These are phyloP conservation scores for Guyanaporus albipodus DNA, from an alignment of 768 basidiomycete species.

Conservation along the genomic window DNA sequence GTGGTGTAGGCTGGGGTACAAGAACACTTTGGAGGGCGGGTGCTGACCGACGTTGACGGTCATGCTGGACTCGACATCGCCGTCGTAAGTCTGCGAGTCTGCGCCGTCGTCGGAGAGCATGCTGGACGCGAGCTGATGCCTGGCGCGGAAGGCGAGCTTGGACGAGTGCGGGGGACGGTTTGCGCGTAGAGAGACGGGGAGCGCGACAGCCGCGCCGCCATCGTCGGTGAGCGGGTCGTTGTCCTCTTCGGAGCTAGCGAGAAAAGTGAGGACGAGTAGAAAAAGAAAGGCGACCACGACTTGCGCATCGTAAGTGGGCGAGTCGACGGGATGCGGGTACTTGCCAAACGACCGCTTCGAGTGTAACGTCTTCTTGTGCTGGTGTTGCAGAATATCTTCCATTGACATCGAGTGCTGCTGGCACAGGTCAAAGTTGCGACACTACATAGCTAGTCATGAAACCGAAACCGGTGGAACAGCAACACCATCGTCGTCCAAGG, in stretches of 20 bases:
- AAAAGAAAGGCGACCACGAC: slow-evolving; percentile 16
- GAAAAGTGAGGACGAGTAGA: slow-evolving; percentile 13
- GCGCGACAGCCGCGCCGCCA: slow-evolving; percentile 48
- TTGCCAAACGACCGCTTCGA: slow-evolving; percentile 68
- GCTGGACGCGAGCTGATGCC: slow-evolving; percentile 53
- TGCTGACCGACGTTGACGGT: slow-evolving; percentile 50
- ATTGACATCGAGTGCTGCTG: too few relatives aligned
- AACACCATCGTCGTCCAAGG: background rate
- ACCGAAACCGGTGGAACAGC: too few relatives aligned
- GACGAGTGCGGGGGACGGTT: slow-evolving; percentile 22
- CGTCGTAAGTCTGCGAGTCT: slow-evolving; percentile 87
- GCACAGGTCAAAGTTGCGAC: background rate
- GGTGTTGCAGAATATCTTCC: too few relatives aligned
- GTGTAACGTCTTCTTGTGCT: slow-evolving; percentile 34
- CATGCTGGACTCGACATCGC: slow-evolving; percentile 79
- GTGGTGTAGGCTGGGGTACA: slow-evolving; percentile 33
- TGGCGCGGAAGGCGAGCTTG: slow-evolving; percentile 27
- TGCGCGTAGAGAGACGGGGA: slow-evolving; percentile 32
- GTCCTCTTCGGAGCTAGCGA: slow-evolving; percentile 74
- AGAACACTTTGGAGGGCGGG: slow-evolving; percentile 25
- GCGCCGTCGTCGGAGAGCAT: slow-evolving; percentile 67
- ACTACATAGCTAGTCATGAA: too few relatives aligned
- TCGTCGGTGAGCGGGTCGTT: slow-evolving; percentile 85
- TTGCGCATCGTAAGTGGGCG: slow-evolving; percentile 75
- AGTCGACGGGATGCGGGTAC: slow-evolving; percentile 57